Conservation (phyloP, 2,329 filamentous ascomycete genomes). For the Hymenoscyphus repandus region DNA sequence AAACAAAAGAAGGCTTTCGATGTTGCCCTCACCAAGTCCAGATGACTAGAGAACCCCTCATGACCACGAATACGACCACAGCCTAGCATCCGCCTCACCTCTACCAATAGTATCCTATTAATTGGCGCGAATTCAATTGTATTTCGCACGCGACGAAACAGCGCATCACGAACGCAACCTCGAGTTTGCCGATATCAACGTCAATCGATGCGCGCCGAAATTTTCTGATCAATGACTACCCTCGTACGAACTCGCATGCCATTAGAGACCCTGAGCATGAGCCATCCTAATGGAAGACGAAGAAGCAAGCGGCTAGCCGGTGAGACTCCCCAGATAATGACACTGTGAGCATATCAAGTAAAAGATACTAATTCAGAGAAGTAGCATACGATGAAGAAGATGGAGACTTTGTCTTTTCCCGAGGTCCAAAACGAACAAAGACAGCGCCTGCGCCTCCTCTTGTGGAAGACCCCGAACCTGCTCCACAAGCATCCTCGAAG, state of each 20-base stretch:
- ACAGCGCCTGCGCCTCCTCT: slow-evolving; percentile 42
- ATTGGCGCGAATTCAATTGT: slow-evolving; percentile 24
- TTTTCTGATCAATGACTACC: slow-evolving; percentile 59
- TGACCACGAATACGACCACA: no score
- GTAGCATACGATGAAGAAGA: slow-evolving; percentile 65
- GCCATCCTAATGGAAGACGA: slow-evolving; percentile 51
- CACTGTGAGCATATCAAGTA: slow-evolving; percentile 7
- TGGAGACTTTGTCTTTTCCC: slow-evolving; percentile 72
- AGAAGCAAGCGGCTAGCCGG: slow-evolving; percentile 61
- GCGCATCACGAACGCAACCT: slow-evolving; percentile 7
- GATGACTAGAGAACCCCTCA: no score
- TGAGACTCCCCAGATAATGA: slow-evolving; percentile 36
- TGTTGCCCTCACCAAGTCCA: no score
- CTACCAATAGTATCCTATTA: slow-evolving; percentile 7
- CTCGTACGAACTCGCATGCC: slow-evolving; percentile 58
- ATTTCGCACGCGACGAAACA: slow-evolving; percentile 11
- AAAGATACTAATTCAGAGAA: slow-evolving; percentile 8
- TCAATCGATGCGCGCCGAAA: slow-evolving; percentile 26
- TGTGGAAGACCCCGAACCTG: slow-evolving; percentile 34
- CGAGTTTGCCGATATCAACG: slow-evolving; percentile 8
- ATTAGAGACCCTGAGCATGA: slow-evolving; percentile 66
- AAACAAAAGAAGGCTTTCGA: no score
- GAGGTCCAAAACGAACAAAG: slow-evolving; percentile 61
- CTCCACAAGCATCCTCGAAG: slow-evolving; percentile 29
- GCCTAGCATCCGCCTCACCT: no score